Percentiles rank a stretch among this genome's conserved stretches.
Conservation (phyloP, 2,329 filamentous ascomycete species). For the Teratosphaeriaceae sp. region DNA sequence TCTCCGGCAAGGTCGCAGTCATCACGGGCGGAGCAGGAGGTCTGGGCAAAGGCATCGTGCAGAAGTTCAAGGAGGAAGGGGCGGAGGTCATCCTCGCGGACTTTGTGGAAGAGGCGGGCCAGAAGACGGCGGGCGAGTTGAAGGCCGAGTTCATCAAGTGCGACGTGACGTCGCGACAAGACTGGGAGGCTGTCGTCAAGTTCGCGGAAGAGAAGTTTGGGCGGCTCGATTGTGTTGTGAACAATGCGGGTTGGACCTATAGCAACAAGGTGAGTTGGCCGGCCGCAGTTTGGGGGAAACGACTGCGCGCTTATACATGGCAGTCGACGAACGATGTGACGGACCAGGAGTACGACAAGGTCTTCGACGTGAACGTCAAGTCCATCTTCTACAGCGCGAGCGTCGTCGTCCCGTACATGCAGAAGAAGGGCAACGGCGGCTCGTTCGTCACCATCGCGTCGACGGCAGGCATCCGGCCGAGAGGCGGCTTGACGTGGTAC, state of each 20-base stretch:
- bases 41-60: slow-evolving; percentile 57
- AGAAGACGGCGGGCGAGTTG: slow-evolving; percentile 43
- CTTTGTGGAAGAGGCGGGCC: slow-evolving; percentile 49
- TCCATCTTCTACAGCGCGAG: slow-evolving; percentile 56
- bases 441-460: slow-evolving; percentile 61
- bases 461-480: slow-evolving; percentile 55
- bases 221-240: slow-evolving; percentile 52
- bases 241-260: slow-evolving; percentile 56
- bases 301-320: background rate
- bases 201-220: slow-evolving; percentile 43
- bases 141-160: slow-evolving; percentile 39
- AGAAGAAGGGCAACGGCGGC: slow-evolving; percentile 51
- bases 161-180: slow-evolving; percentile 48
- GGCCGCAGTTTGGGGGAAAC: no score
- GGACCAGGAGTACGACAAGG: slow-evolving; percentile 58
- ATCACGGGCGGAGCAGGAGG: slow-evolving; percentile 55
- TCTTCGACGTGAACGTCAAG: slow-evolving; percentile 64
- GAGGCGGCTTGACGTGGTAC: slow-evolving; percentile 62
- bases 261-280: slow-evolving; percentile 44
- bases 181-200: slow-evolving; percentile 49
- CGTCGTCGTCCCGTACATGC: slow-evolving; percentile 55
- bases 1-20: slow-evolving; percentile 51
- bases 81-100: slow-evolving; percentile 57
- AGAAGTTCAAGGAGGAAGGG: slow-evolving; percentile 54
- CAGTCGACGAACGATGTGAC: slow-evolving; percentile 55